Evolutionary conservation across 31 red algal genomes (phyloP), one percentile per base, ranked within the genome.

Genomic region (Asparagopsis taxiformis): DNA sequence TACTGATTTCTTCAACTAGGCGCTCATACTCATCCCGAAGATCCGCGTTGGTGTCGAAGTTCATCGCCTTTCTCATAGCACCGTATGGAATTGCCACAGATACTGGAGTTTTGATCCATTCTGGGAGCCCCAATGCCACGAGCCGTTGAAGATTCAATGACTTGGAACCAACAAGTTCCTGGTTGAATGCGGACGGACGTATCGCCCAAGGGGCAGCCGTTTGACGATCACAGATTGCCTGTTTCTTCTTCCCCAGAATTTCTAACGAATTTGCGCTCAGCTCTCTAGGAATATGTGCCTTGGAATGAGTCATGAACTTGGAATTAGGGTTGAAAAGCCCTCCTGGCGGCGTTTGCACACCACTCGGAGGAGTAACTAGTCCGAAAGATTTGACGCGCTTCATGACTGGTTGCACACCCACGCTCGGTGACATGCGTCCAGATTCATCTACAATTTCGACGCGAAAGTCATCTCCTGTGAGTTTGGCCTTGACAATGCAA

Each of bases 11-110:
- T 34, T 60, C 59, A 4, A 61, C 43, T 35, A 93, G 71, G n/a
- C 75, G 59, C 65, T 79, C 69, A 48, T 92, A 97, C 25, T 85
- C 72, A 19, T 82, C 73, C 16, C n/a, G 21, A 30, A 89, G 50
- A 31, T 77, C 74, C 20, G 59, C 51, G 43, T 97, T 97, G 31
- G 70, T 74, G 17, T 87, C 67, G 28, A 85, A 86, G 60, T 84
- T 85, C 65, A 97, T 83, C 13, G 77, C 94, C 55, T 97, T 92
- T 17, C 76, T 50, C 82, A 92, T 89, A 17, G 84, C 88, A 8
- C 94, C 94, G 65, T 84, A 82, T 50, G 94, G 94, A 20, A 97
- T 84, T 34, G 84, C 68, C 2, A 91, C 79, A 4, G 83, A 97
- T 37, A 65, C 34, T 3, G 94, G 94, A 1, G 82, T 91, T 13